Evolutionary conservation across 495 filamentous ascomycete species (phyloP).

Genomic region (Penicillium goetzii): DNA sequence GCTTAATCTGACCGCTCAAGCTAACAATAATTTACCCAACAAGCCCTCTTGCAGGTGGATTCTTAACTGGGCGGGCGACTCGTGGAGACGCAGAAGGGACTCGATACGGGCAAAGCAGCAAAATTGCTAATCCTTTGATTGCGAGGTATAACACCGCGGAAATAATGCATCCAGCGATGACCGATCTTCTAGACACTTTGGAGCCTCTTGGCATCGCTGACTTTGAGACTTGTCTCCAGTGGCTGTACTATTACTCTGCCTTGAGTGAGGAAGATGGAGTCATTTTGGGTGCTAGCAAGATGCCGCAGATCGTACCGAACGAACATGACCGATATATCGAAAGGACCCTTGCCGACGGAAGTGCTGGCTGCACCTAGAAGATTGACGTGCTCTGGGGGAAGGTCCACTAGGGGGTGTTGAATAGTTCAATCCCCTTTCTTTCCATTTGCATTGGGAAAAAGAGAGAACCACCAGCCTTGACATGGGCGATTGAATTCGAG

Average conservation of each 20-base stretch:
- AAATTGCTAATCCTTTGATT: slow-evolving; percentile 19
- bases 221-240: slow-evolving; percentile 38
- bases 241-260: slow-evolving; percentile 39
- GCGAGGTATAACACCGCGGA: slow-evolving; percentile 27
- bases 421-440: background rate
- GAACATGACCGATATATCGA: slow-evolving; percentile 32
- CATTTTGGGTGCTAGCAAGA: slow-evolving; percentile 40
- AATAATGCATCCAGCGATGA: slow-evolving; percentile 32
- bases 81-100: slow-evolving; percentile 32
- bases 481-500: background rate
- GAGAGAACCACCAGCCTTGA: no score
- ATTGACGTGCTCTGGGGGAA: slow-evolving; percentile 15
- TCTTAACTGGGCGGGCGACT: slow-evolving; percentile 46
- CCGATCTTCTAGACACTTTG: slow-evolving; percentile 17
- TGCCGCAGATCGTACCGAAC: slow-evolving; percentile 36
- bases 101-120: slow-evolving; percentile 26
- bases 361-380: slow-evolving; percentile 19
- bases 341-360: slow-evolving; percentile 38
- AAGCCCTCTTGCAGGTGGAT: slow-evolving; percentile 53
- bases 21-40: background rate
- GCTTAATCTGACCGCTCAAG: background rate
- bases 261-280: slow-evolving; percentile 37
- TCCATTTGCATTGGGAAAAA: background rate
- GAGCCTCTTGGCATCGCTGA: slow-evolving; percentile 26
- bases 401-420: background rate